Evolutionary conservation across 768 basidiomycete species (phyloP).

Genomic region (Termitomyces sp.): DNA sequence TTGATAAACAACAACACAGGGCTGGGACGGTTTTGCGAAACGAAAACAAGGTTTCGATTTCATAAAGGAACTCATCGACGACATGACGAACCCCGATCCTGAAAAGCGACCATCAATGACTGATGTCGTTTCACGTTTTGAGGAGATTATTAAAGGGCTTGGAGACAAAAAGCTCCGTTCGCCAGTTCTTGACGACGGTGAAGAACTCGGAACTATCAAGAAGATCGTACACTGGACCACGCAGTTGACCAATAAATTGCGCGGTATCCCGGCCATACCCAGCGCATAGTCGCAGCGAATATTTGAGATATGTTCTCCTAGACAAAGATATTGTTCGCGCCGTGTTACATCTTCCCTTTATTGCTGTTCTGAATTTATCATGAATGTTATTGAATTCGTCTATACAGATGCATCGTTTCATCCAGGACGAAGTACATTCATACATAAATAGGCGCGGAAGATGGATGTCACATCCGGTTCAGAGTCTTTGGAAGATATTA

Average conservation of each 20-base stretch:
- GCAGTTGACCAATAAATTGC: not conserved
- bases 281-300: not conserved
- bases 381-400: no score
- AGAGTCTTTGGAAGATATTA: no score
- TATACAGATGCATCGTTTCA: no score
- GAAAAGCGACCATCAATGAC: constrained; percentile 25
- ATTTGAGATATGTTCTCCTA: not conserved
- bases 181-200: constrained; percentile 11
- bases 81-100: constrained; percentile 19
- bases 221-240: not conserved
- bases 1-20: not conserved
- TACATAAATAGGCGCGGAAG: no score
- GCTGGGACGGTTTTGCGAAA: not conserved
- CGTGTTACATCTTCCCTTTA: no score
- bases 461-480: no score
- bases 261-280: not conserved
- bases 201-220: not conserved
- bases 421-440: no score
- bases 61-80: not conserved
- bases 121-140: constrained; percentile 22
- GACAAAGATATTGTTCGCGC: no score
- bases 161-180: constrained; percentile 23
- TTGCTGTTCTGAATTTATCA: no score
- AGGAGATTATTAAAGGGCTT: constrained; percentile 13
- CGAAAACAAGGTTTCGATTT: not conserved